Evolutionary conservation across 1,284 basidiomycete genomes (phyloP), one percentile per base, ranked within the genome.

Genomic region (Cystodermella granulosa): DNA sequence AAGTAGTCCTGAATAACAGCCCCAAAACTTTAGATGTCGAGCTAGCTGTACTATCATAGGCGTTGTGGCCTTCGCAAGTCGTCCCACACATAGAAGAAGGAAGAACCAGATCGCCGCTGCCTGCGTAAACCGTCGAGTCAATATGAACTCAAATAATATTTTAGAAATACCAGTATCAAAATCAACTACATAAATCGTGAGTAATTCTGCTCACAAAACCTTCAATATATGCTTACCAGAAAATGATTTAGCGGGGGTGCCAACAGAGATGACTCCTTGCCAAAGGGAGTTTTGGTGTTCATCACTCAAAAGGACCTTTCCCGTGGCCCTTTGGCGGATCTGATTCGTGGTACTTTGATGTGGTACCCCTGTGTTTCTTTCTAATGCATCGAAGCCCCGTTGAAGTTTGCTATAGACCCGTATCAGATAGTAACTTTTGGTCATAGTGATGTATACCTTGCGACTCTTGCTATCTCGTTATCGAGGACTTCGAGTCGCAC

Each of bases 201-300:
- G 58, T 58, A n/a, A n/a, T 38, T 59, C 72, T 70, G 14, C 70
- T 73, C 49, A 75, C 72, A 43, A 74, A 72, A 49, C 71, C 66
- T 26, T 74, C 68, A 72, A 42, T n/a, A 18, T 11, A 37, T 37
- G 42, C 49, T 39, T 15, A 60, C 61, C 57, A 49, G 47, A 55
- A 45, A 67, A 72, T 31, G 49, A 49, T 28, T 58, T 55, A 13
- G 62, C 56, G 16, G 74, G 74, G 3, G 65, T 73, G 14, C 74
- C 74, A 13, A 75, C 63, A 16, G 56, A 57, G 20, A 77, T 66
- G 5, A 54, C 51, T 22, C 75, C 75, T 16, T 59, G 55, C 62
- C 62, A 64, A 21, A 64, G 42, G 21, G 61, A 52, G 31, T 62
- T 57, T 11, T 55, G 48, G 39, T 57, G 53, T 22, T 65, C 55